Conservation (phyloP, 2,329 filamentous ascomycete genomes). For the Claviceps pazoutovae region DNA sequence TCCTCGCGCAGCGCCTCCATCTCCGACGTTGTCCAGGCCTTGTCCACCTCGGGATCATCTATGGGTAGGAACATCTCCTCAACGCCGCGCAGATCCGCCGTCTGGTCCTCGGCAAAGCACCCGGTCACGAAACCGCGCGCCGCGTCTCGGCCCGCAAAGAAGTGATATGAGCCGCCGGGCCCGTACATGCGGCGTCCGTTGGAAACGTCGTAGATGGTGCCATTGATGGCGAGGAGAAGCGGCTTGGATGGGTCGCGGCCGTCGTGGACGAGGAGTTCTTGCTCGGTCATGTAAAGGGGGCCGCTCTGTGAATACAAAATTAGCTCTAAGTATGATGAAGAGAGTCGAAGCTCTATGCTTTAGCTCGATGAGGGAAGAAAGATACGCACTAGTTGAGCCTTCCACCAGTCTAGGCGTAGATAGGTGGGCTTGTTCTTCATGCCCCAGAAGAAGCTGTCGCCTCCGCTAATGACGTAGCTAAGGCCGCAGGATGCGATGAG, state of each 20-base stretch:
- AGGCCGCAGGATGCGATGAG: constrained; percentile 51
- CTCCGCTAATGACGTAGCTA: constrained; percentile 63
- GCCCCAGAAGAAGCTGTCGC: constrained; percentile 57
- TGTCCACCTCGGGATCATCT: constrained; percentile 49
- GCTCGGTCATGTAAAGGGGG: constrained; percentile 59
- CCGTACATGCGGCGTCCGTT: constrained; percentile 57
- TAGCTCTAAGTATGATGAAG: too few relatives aligned
- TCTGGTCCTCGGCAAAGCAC: constrained; percentile 78
- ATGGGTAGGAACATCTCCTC: constrained; percentile 70
- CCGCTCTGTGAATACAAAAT: constrained; percentile 24
- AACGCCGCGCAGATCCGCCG: constrained; percentile 70
- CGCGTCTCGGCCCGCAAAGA: constrained; percentile 79
- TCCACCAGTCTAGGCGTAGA: constrained; percentile 43
- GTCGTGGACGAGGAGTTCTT: constrained; percentile 61
- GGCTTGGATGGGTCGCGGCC: constrained; percentile 62
- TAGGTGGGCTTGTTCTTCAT: constrained; percentile 47
- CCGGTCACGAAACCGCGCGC: constrained; percentile 82
- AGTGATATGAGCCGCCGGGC: constrained; percentile 72
- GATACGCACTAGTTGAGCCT: constrained; percentile 42
- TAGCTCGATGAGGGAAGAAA: neutral
- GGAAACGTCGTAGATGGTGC: constrained; percentile 75
- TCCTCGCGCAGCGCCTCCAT: constrained; percentile 38
- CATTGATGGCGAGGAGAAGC: constrained; percentile 82
- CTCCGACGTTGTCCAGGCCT: constrained; percentile 39
- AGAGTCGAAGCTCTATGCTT: too few relatives aligned